phyloP scores from a whole-genome alignment of 2,329 filamentous ascomycete species.

The Fusarium sp. region DNA sequence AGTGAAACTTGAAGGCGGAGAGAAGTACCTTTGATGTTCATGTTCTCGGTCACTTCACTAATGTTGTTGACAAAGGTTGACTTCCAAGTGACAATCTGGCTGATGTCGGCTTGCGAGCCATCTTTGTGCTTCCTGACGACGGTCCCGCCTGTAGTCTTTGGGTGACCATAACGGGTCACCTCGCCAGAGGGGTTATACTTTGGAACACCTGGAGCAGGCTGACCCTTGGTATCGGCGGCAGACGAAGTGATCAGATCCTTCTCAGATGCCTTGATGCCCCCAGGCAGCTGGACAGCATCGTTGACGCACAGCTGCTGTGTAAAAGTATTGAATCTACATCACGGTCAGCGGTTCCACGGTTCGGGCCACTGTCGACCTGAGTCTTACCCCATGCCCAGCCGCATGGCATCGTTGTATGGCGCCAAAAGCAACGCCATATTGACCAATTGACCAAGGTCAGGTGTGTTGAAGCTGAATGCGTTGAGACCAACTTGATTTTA shows the following conservation, averaged over 20 bases:
- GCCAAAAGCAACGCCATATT: constrained; percentile 1
- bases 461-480: too few species aligned
- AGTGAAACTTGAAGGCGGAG: too few species aligned
- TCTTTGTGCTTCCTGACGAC: too few species aligned
- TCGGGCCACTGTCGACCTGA: too few species aligned
- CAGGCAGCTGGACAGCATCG: constrained; percentile 1
- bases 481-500: too few species aligned
- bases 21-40: background rate
- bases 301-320: constrained; percentile 4
- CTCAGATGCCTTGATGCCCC: too few species aligned
- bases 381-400: background rate
- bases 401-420: constrained; percentile 2
- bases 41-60: constrained; percentile 2
- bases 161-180: too few species aligned
- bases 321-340: constrained; percentile 2
- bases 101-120: background rate
- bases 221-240: too few species aligned
- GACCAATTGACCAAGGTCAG: too few species aligned
- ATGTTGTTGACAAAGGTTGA: constrained; percentile 14
- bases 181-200: background rate
- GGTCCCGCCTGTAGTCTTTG: too few species aligned
- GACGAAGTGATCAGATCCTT: too few species aligned
- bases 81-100: constrained; percentile 14
- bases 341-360: too few species aligned
- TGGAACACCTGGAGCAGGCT: background rate